A percentile compares a stretch with the other conserved stretches of the same genome.
Conservation (phyloP, 2,329 filamentous ascomycete species). For the Alternaria arborescens region DNA sequence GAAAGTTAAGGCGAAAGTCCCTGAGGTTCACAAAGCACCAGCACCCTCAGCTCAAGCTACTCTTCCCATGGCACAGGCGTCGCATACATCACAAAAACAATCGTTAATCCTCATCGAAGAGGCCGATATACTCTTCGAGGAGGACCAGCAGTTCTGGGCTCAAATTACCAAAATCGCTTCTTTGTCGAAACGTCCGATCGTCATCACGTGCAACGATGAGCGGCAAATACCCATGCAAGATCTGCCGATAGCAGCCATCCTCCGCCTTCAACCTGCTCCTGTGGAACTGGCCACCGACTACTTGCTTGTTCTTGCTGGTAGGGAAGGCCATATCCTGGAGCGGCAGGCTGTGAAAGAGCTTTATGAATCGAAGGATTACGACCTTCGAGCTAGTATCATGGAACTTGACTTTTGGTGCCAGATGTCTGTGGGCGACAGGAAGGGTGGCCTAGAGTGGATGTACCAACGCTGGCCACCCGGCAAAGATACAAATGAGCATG, state of each 20-base stretch:
- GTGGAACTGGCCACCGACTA: slow-evolving; percentile 77
- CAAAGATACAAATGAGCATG: slow-evolving; percentile 71
- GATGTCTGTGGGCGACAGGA: slow-evolving; percentile 88
- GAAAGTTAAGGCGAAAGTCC: slow-evolving; percentile 23
- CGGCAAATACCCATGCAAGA: slow-evolving; percentile 76
- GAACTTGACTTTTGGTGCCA: slow-evolving; percentile 98
- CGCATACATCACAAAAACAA: slow-evolving; percentile 74
- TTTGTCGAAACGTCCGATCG: slow-evolving; percentile 88
- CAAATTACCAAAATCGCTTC: slow-evolving; percentile 79
- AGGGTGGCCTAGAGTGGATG: slow-evolving; percentile 90
- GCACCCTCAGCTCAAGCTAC: slow-evolving; percentile 30
- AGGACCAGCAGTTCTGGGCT: slow-evolving; percentile 94
- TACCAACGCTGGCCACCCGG: slow-evolving; percentile 78
- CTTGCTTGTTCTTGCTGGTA: slow-evolving; percentile 81
- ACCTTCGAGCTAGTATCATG: slow-evolving; percentile 81
- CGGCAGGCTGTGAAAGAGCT: slow-evolving; percentile 73
- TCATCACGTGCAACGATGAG: slow-evolving; percentile 96
- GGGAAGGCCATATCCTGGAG: slow-evolving; percentile 83
- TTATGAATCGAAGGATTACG: slow-evolving; percentile 72
- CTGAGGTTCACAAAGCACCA: slow-evolving; percentile 27
- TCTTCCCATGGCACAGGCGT: slow-evolving; percentile 33
- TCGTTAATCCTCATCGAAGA: slow-evolving; percentile 95
- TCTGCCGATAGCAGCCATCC: slow-evolving; percentile 83
- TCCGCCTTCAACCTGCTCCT: slow-evolving; percentile 76
- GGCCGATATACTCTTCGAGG: slow-evolving; percentile 90